Base-by-base conservation (phyloP, 208 protist species). In the Porcisia deanei region DNA sequence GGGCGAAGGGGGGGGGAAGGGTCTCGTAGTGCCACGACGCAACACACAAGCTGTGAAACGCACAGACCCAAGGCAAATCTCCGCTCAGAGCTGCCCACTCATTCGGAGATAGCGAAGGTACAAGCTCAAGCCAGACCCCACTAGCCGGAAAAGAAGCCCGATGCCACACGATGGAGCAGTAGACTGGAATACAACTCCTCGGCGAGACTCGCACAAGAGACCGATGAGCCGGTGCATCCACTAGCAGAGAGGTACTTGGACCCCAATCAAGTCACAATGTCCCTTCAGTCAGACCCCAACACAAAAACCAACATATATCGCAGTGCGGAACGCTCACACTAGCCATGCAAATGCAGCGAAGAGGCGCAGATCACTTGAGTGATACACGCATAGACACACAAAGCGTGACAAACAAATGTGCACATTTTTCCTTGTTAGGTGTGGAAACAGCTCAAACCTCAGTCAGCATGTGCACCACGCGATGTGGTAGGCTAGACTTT, bases 391-490 rank as follows among this genome's bases (percentile, higher is more conserved):
- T 49, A 52, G 37, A 37, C 43, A 73, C 9, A 34, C 37, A 12
- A 20, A 14, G n/a, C n/a, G 66, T 59, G n/a, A 9, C 6, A 18
- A 60, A 39, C 16, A 71, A 25, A 20, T 30, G 30, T 30, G 45
- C 12, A 20, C 10, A 18, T 25, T n/a, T 45, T 25, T 9, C 22
- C 63, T 18, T 43, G 20, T 43, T 30, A 67, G 22, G 22, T 10
- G 39, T 14, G 63, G 20, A 10, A 41, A 34, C 43, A 41, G 47
- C 34, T 72, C 68, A 72, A 16, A 79, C 57, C 16, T 60, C 66
- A 8, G 72, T 80, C 25, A 95, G 74, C 88, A 93, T 91, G 76
- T 95, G 91, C 52, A 95, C 89, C 53, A 93, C 88, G 60, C 91
- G 86, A 59, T 95, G 88, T 20, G 88, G 91, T 53, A 93, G 68